These are phyloP conservation scores for Raphanus hybrid DNA, from an alignment of 441 rosid genomes.

Conservation along the genomic window DNA sequence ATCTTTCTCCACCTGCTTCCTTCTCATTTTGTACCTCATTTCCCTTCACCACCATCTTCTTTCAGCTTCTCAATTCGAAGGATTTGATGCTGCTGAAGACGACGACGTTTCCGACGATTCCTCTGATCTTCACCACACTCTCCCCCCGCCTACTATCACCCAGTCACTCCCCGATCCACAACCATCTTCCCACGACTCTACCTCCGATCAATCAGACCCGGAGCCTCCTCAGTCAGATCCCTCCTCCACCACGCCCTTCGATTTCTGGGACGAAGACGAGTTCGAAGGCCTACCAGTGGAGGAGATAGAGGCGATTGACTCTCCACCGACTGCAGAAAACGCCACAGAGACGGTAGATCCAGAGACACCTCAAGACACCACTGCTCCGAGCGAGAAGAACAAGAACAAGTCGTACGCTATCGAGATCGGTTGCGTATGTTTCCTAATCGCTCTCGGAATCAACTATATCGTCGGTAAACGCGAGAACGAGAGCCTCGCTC, in stretches of 20 bases:
- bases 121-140: constrained; percentile 42
- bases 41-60: constrained; percentile 33
- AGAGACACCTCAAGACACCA: constrained; percentile 25
- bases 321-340: constrained; percentile 41
- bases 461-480: constrained; percentile 84
- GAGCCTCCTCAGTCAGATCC: constrained; percentile 21
- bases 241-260: constrained; percentile 51
- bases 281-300: constrained; percentile 76
- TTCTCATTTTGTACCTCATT: constrained; percentile 36
- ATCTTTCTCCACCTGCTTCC: constrained; percentile 30
- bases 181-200: constrained; percentile 13
- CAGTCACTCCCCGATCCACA: constrained; percentile 46
- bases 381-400: constrained; percentile 13
- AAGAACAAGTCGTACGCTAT: constrained; percentile 49
- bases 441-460: constrained; percentile 60
- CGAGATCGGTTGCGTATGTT: constrained; percentile 66
- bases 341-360: constrained; percentile 41
- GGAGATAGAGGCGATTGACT: constrained; percentile 40
- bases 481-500: constrained; percentile 86
- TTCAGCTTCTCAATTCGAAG: constrained; percentile 79
- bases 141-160: constrained; percentile 50
- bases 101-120: constrained; percentile 55
- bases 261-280: constrained; percentile 95
- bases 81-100: constrained; percentile 80
- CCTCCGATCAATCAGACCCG: constrained; percentile 28